Percentiles rank a stretch among this genome's conserved stretches.
Evolutionary conservation across 768 basidiomycete genomes (phyloP).

Genomic region (Lactarius indigo): DNA sequence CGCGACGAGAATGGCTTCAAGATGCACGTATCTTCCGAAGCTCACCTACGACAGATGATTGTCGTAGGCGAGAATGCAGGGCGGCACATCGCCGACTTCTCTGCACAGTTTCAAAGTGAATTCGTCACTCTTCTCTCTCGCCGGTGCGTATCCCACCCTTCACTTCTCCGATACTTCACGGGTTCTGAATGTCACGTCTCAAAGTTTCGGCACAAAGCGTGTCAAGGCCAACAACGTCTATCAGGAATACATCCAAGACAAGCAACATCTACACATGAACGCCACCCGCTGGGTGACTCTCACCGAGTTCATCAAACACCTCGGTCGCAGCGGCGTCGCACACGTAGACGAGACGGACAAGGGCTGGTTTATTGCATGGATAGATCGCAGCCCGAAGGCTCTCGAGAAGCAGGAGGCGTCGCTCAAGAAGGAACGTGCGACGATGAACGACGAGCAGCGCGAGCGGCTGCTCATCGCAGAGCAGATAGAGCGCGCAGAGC

Average conservation of each 20-base stretch:
- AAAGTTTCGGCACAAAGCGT: conserved; percentile 88
- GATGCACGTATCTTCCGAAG: conserved; percentile 84
- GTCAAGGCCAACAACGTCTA: conserved; percentile 94
- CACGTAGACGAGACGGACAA: conserved; percentile 98
- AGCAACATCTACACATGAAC: conserved; percentile 96
- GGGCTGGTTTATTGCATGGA: conserved; percentile 97
- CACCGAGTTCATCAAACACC: conserved; percentile 90
- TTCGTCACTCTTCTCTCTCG: conserved; percentile 89
- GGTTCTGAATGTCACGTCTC: conserved; percentile 8
- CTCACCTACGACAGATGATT: conserved; percentile 95
- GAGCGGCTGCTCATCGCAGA: conserved; percentile 87
- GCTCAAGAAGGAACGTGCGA: conserved; percentile 87
- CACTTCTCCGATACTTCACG: conserved; percentile 4
- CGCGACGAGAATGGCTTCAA: conserved; percentile 99
- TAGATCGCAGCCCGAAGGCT: conserved; percentile 93
- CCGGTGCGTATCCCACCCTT: conserved; percentile 45
- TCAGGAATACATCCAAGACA: conserved; percentile 96
- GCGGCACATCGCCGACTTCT: conserved; percentile 88
- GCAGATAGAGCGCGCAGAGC: conserved; percentile 86
- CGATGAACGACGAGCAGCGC: conserved; percentile 91
- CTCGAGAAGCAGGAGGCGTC: conserved; percentile 88
- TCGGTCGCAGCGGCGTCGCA: conserved; percentile 81
- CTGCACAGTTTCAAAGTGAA: conserved; percentile 81
- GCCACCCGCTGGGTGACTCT: conserved; percentile 96
- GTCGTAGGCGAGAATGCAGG: conserved; percentile 94